Base-by-base conservation (phyloP, 1,284 basidiomycete species). In the Cutaneotrichosporon spelunceum region DNA sequence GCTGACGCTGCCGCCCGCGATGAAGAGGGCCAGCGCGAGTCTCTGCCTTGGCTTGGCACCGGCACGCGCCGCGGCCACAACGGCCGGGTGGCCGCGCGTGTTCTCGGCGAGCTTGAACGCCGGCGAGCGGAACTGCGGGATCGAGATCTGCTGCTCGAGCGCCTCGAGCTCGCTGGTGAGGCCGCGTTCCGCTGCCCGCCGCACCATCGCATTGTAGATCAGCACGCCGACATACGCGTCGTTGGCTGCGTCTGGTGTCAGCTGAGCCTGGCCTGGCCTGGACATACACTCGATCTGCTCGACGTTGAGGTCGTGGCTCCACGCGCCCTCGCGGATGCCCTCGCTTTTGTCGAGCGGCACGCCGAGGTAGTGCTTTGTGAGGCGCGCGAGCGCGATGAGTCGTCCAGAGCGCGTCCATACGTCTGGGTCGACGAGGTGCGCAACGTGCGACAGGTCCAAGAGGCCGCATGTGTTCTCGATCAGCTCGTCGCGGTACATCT, bases 181-280 rank as follows among this genome's bases (percentile, higher is more conserved):
- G 4, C 53, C 57, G 6, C 39, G 44, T 19, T 42, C 47, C 1
- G 11, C 23, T 3, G 58, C 62, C 4, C 58, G 56, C 1, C 29
- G 24, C 23, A 39, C 36, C 19, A 64, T 33, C 5, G 36, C 63
- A 2, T 64, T 49, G 64, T 69, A 77, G 44, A 80, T 65, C 10
- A 76, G 67, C 6, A 77, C 60, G 2, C 73, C 71, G 8, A 73
- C 70, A 52, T 72, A 78, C 5, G 79, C 79, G 64, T 81, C 80
- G 66, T 81, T 78, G 13, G 77, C 78, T 3, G 76, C 79, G 53
- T 81, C 79, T 81, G 13, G 1, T 1, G 48, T 56, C 39, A 47
- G 23, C 27, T 9, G 8, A 8, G 13, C 47, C 19, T 2, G 2
- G n/a, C n/a, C n/a, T 33, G 30, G 30, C 8, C 10, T 19, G 19